Conservation (phyloP, 139 green algal species). For the Ettlia oleoabundans region DNA sequence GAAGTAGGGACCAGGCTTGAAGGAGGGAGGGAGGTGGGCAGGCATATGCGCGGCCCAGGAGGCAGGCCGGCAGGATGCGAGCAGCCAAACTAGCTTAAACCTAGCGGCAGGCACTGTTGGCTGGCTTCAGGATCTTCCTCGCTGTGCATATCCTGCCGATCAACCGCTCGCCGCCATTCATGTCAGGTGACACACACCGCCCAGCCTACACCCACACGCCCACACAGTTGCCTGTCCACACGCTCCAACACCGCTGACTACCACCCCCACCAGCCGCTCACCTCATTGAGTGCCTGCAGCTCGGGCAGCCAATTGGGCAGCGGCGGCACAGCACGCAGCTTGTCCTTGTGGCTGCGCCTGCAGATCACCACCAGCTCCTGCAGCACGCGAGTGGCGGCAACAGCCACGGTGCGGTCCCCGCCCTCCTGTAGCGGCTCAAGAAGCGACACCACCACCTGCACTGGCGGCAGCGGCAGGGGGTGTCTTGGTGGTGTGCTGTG, state of each 20-base stretch:
- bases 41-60: too few species aligned
- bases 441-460: constrained; percentile 76
- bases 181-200: too few species aligned
- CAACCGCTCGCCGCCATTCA: too few species aligned
- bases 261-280: neutral
- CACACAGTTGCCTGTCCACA: too few species aligned
- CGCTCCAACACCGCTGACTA: neutral
- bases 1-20: neutral
- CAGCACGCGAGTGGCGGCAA: constrained; percentile 48
- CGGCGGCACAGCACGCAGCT: constrained; percentile 54
- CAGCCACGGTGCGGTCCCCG: constrained; percentile 18
- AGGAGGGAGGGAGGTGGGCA: too few species aligned
- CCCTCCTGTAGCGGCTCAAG: constrained; percentile 73
- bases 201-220: too few species aligned
- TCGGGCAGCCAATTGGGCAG: constrained; percentile 57
- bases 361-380: constrained; percentile 49
- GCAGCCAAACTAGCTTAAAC: too few species aligned
- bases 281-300: constrained; percentile 35
- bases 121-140: too few species aligned
- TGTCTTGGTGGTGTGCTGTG: too few species aligned
- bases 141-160: too few species aligned
- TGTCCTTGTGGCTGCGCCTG: constrained; percentile 7
- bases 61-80: too few species aligned
- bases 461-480: neutral
- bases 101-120: too few species aligned